phyloP scores from a whole-genome alignment of 2,329 filamentous ascomycete species.

The Didymella exigua region DNA sequence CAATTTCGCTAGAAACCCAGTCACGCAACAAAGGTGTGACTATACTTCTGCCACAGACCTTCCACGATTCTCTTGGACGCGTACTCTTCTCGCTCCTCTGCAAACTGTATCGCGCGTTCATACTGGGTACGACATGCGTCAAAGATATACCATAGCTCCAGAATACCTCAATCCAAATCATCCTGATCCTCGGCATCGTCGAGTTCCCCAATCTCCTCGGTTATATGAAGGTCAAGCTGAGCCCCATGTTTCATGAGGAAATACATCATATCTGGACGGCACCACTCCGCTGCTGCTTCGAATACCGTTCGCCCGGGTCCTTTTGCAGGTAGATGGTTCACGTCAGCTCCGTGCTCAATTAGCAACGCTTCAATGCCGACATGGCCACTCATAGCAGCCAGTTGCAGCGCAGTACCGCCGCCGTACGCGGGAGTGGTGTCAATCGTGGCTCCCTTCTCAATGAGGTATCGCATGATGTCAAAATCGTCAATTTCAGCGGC shows the following conservation, averaged over 20 bases:
- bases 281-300: constrained; percentile 17
- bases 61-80: not conserved
- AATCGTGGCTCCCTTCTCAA: not conserved
- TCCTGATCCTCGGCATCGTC: not conserved
- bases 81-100: not conserved
- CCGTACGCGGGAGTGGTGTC: constrained; percentile 2
- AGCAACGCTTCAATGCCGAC: constrained; percentile 12
- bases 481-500: constrained; percentile 19
- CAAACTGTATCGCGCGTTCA: not conserved
- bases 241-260: constrained; percentile 5
- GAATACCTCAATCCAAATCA: not conserved
- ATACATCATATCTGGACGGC: constrained; percentile 14
- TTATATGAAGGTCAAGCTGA: constrained; percentile 12
- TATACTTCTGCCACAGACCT: not conserved
- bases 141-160: not conserved
- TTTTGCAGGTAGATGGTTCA: constrained; percentile 10
- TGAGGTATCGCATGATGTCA: constrained; percentile 10
- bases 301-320: constrained; percentile 17
- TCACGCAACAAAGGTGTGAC: too few relatives aligned
- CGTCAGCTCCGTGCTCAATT: constrained; percentile 10
- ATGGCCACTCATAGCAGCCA: constrained; percentile 15
- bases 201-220: not conserved
- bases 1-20: too few relatives aligned
- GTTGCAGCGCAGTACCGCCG: constrained; percentile 13
- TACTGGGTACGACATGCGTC: not conserved